phyloP scores from a whole-genome alignment of 2,329 filamentous ascomycete species.

The Pseudogymnoascus destructans region DNA sequence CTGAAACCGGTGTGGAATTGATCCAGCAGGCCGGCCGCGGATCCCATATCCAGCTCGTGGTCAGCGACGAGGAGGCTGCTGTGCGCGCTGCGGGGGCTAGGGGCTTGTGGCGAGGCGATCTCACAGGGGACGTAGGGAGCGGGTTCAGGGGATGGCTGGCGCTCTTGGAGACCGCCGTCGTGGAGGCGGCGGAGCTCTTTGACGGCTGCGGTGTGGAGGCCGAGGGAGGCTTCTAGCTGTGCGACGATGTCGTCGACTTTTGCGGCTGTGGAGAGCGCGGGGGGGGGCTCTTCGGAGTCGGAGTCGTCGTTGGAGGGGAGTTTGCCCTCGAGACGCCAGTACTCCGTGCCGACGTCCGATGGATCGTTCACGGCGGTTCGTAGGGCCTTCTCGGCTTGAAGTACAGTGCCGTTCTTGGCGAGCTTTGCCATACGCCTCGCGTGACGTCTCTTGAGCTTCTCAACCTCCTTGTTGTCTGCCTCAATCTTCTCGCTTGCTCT shows the following conservation, averaged over 20 bases:
- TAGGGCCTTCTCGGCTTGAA: slow-evolving; percentile 63
- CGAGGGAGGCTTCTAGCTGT: slow-evolving; percentile 59
- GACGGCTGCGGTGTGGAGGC: slow-evolving; percentile 50
- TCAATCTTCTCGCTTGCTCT: slow-evolving; percentile 60
- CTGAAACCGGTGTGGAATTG: slow-evolving; percentile 54
- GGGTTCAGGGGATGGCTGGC: slow-evolving; percentile 18
- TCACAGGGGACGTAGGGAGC: slow-evolving; percentile 21
- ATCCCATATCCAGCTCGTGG: slow-evolving; percentile 30
- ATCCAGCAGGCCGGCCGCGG: slow-evolving; percentile 51
- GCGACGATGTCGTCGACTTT: slow-evolving; percentile 61
- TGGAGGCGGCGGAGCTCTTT: slow-evolving; percentile 58
- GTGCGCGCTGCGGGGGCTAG: not conserved
- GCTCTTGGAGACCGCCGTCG: slow-evolving; percentile 62
- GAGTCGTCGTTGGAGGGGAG: slow-evolving; percentile 34
- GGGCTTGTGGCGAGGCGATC: slow-evolving; percentile 42
- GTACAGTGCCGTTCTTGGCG: slow-evolving; percentile 55
- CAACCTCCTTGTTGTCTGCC: slow-evolving; percentile 67
- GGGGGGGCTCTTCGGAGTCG: slow-evolving; percentile 27
- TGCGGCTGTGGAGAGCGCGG: slow-evolving; percentile 22
- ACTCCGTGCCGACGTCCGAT: slow-evolving; percentile 41
- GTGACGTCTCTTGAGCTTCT: slow-evolving; percentile 70
- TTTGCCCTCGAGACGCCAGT: slow-evolving; percentile 51
- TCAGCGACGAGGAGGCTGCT: not conserved
- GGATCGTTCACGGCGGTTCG: slow-evolving; percentile 48
- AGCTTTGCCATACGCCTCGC: slow-evolving; percentile 62